Base-by-base conservation (phyloP, 495 filamentous ascomycete genomes). In the Podospora sp. region DNA sequence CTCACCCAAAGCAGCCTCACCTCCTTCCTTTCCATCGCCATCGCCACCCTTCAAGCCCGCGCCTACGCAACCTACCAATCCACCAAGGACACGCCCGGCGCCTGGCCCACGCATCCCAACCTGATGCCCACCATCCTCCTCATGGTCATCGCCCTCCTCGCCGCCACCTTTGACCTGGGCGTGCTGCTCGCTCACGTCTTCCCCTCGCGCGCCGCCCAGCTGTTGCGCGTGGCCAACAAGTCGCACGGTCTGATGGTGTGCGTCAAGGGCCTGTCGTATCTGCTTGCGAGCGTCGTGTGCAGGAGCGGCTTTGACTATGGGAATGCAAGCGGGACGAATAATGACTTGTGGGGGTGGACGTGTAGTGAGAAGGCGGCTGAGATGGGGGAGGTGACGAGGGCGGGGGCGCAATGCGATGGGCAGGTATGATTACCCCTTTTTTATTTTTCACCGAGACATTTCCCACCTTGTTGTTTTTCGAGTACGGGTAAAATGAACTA, bases 241-340 rank as follows among this genome's bases (percentile, higher is more conserved):
- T 24, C 63, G 6, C 58, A 69, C 63, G 56, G 51, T 20, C 35
- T 66, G 35, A 22, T 69, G 50, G 50, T 63, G 14, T 62, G 62
- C 51, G 49, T 57, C 50, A 69, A 69, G 63, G 65, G 62, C 21
- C 62, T 65, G 22, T 11, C 27, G 7, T 69, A 62, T 59, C 62
- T 21, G 27, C 61, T 69, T 40, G 24, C 62, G 29, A 57, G 62
- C 29, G 58, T 63, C 16, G 49, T 69, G 14, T 49, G 29, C 63
- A 65, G 62, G 57, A 65, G 62, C 0, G 56, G 67, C 58, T 69
- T 61, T 49, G 58, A 69, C 67, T 69, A 46, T 21, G 67, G 67
- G 29, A 66, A 65, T 27, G 27, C 12, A 0, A 51, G 56, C 0
- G 49, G 36, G 57, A 11, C 18, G 16, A 69, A 65, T 33, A 33